Base-by-base conservation (phyloP, 2,329 filamentous ascomycete genomes). In the Monosporascus sp. region DNA sequence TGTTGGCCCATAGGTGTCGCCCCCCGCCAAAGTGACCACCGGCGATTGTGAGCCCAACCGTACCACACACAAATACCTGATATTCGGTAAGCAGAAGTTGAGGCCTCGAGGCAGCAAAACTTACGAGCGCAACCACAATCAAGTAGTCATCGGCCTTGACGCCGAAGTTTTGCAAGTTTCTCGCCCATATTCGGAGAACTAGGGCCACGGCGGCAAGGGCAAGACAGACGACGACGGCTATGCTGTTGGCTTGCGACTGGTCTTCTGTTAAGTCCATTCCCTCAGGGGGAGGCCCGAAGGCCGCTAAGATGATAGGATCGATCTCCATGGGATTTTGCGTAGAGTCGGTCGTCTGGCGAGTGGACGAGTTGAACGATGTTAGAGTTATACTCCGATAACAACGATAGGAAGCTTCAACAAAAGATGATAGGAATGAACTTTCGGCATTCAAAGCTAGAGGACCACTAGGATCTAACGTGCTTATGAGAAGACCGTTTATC, bases 111-210 rank as follows among this genome's bases (percentile, higher is more conserved):
- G n/a, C 11, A 46, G n/a, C 15, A 38, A 15, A n/a, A 51, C 62
- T 22, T 55, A 64, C 62, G 38, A 64, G 51, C 9, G 59, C 59
- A 35, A 59, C 39, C n/a, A 62, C 15, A 54, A 64, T 63, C 46
- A 62, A 51, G 37, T 52, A 61, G 47, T 64, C 60, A 31, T 64
- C 62, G 46, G 57, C 54, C 55, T 57, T 57, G 55, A 62, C 58
- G 50, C 56, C 58, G 51, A 59, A 57, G 9, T 55, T 55, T 25
- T 62, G 60, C 38, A 59, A 52, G 24, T 58, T 58, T 27, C 56
- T 51, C 22, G 60, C 54, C 53, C 58, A 56, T 55, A 64, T 27
- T 25, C 62, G 58, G 9, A 64, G 45, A 39, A 4, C 25, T 3
- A 62, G 37, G 8, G 62, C 58, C 17, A 60, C 4, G 6, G 59